Evolutionary conservation across 441 rosid species (phyloP), one percentile per base, ranked within the genome.

Genomic region (Croton setiger): DNA sequence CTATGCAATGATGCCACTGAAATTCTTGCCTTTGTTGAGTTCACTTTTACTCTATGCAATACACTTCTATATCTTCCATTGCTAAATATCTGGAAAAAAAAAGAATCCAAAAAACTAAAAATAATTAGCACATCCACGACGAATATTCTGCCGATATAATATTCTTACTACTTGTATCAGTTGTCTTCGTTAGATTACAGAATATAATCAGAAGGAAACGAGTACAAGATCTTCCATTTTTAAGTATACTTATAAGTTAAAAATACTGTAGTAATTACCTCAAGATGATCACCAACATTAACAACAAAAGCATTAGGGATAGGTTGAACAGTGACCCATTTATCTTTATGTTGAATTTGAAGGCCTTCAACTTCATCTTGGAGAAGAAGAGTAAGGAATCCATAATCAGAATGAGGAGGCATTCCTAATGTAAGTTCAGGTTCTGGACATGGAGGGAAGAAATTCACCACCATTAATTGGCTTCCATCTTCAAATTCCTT

Each of bases 391-490:
- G 98, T 93, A 59, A 93, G 83, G 78, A 90, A 85, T 2, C 98
- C 98, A 61, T 88, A 93, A 44, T 93, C 98, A 11, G 98, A 90
- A 80, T 90, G 98, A 0, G 98, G 96, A 0, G 97, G 98, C 87
- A 93, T 84, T 71, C 98, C 97, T 1, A 93, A 73, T 1, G 98
- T 93, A 33, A 90, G 81, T 41, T 90, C 87, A 5, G 98, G 98
- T 65, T 93, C 87, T 5, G 98, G 98, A 45, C 98, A 92, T 31
- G 86, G 85, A 12, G 98, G 98, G 75, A 80, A 92, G 71, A 84
- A 87, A 31, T 93, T 90, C 11, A 86, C 74, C 59, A 90, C 84
- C 83, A 93, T 71, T 48, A 90, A 59, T 71, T 90, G 98, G 84
- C 94, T 88, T 31, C 94, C 98, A 47, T 79, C 79, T 74, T 81